Evolutionary conservation across 495 filamentous ascomycete species (phyloP).

Genomic region (Niebla homalea): DNA sequence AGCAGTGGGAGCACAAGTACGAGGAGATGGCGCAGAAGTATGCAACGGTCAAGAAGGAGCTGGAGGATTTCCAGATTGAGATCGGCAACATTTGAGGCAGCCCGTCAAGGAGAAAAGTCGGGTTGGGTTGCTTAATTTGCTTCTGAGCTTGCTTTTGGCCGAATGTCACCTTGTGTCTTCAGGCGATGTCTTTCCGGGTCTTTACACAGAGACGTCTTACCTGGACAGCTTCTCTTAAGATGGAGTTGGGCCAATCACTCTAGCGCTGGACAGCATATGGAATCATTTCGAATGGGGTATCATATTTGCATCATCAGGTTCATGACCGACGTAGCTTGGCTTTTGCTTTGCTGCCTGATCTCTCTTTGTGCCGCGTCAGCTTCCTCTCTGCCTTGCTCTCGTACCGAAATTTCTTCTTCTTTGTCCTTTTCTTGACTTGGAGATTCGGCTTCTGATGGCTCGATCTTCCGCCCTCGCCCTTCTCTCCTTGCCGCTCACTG

Average conservation of each 20-base stretch:
- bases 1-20: slow-evolving; percentile 92
- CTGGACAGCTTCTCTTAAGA: too few relatives aligned
- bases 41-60: slow-evolving; percentile 69
- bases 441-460: slow-evolving; percentile 13
- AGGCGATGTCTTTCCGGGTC: too few relatives aligned
- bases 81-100: slow-evolving; percentile 72
- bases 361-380: slow-evolving; percentile 51
- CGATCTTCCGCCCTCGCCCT: slow-evolving; percentile 15
- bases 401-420: slow-evolving; percentile 86
- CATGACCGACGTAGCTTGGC: slow-evolving; percentile 25
- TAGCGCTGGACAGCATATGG: not conserved
- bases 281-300: not conserved
- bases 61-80: slow-evolving; percentile 76
- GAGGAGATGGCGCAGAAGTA: slow-evolving; percentile 92
- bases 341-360: slow-evolving; percentile 34
- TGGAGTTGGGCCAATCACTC: too few relatives aligned
- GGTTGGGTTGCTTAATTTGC: too few relatives aligned
- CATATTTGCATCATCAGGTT: not conserved
- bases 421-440: slow-evolving; percentile 50
- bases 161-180: too few relatives aligned
- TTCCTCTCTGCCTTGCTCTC: slow-evolving; percentile 73
- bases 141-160: too few relatives aligned
- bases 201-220: too few relatives aligned
- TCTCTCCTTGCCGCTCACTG: not conserved
- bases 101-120: too few relatives aligned